Evolutionary conservation across 2,329 filamentous ascomycete genomes (phyloP), one percentile per base, ranked within the genome.

Genomic region (Arthrobotrys musiformis): DNA sequence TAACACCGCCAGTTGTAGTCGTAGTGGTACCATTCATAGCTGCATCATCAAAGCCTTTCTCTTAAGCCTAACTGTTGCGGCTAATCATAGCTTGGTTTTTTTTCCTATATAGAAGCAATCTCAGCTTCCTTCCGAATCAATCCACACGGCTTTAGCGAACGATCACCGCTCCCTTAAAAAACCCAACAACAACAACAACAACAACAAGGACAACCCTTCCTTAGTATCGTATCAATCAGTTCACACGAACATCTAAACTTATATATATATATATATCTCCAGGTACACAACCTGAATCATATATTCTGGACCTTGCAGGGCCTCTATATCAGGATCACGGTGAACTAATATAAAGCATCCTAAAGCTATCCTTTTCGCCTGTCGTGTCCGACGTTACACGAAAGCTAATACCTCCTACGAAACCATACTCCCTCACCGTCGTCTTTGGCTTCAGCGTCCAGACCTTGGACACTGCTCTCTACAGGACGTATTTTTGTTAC

Each of bases 351-450:
- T 54, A 58, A 52, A 58, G 7, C 22, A 17, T 56, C 17, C 46
- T 48, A 40, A 52, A 64, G 30, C 30, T 35, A 60, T 62, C 42
- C 52, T 62, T 58, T 35, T 13, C 33, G 44, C 17, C 56, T 37
- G 26, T 35, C 33, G 54, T 62, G 64, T 70, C 19, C 30, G 48
- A 77, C 73, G 66, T 77, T 70, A 40, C 73, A 77, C 73, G 35
- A 77, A 77, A 70, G 60, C 44, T 54, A 77, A 62, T 70, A 50
- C 33, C 56, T 54, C 33, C 56, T 54, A 69, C 63, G 63, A 58
- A 44, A 66, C 26, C 24, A 17, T 44, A 33, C 40, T 19, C 6
- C 46, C 28, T 50, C 19, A 1, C 42, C 15, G 42, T 22, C 30
- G 17, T 63, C 44, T 28, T 44, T 68, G 15, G 26, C 13, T 44